These are phyloP conservation scores for Solanum paucissectum DNA, from an alignment of 257 asterid species.

Conservation along the genomic window DNA sequence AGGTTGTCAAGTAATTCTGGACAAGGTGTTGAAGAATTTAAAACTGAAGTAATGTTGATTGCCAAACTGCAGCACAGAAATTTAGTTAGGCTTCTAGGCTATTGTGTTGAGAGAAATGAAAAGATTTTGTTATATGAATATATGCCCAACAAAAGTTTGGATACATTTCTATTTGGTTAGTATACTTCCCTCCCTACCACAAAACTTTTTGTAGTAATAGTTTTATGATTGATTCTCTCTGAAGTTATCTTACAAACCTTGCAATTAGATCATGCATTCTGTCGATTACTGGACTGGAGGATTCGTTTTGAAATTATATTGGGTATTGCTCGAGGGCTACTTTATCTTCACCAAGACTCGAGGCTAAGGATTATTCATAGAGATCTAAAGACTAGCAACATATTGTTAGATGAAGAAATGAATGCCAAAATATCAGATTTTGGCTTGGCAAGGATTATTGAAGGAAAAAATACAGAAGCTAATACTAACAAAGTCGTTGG, in stretches of 20 bases:
- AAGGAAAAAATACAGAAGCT: neutral
- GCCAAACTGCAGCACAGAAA: conserved; percentile 42
- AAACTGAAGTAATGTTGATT: conserved; percentile 29
- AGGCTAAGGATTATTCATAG: conserved; percentile 7
- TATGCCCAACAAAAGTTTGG: conserved; percentile 40
- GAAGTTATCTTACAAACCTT: neutral
- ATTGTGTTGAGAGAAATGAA: conserved; percentile 25
- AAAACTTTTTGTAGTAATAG: neutral
- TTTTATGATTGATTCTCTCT: neutral
- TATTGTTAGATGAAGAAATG: neutral
- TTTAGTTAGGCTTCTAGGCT: conserved; percentile 36
- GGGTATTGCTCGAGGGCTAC: conserved; percentile 3
- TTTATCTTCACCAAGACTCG: conserved; percentile 7
- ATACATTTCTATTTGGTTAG: conserved; percentile 33
- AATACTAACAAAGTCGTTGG: neutral
- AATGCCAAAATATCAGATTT: conserved; percentile 5
- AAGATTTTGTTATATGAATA: conserved; percentile 31
- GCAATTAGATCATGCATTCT: neutral
- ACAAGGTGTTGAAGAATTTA: conserved; percentile 37
- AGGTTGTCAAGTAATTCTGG: conserved; percentile 23
- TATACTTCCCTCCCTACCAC: neutral
- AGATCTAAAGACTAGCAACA: neutral
- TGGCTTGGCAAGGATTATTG: conserved; percentile 5
- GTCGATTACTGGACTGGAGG: neutral
- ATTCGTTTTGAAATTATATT: neutral